Base-by-base conservation (phyloP, 768 basidiomycete genomes). In the Auricularia sp. region DNA sequence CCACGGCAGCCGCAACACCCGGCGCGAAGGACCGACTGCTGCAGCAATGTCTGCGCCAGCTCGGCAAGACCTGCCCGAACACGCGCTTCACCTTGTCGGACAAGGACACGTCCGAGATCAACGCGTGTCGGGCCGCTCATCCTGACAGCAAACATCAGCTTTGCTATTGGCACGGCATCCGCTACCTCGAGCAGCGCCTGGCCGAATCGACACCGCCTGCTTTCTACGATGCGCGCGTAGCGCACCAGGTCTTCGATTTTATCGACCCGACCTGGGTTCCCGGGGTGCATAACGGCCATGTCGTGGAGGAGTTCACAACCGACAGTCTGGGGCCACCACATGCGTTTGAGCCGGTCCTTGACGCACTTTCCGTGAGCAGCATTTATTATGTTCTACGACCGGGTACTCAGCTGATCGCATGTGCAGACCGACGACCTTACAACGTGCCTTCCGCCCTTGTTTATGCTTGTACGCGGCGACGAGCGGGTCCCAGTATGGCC, bases 201-300 rank as follows among this genome's bases (percentile, higher is more conserved):
- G 68, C 34, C 8, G 70, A 72, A 44, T 65, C 69, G 36, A 72
- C 69, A n/a, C 67, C 68, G 44, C 71, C 70, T 0, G 68, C 71
- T 8, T 29, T 45, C 7, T 72, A 72, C 59, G 69, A 70, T 42
- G 67, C 67, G 2, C 24, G 67, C 2, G 58, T 54, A 16, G 69
- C 70, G 3, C 65, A 72, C 42, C 7, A 39, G 10, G n/a, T 65
- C 6, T 72, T 72, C 61, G 47, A 65, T 13, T 70, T 72, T 63
- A 70, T 72, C 64, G 69, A 72, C 56, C 71, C 69, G 10, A 72
- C 71, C 3, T 72, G 71, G 70, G 70, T 67, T 2, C 71, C 67
- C 14, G 69, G 69, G 3, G 58, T 70, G 13, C 66, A 61, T n/a
- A 63, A 68, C 7, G 67, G 63, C 14, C 65, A 62, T 63, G 16